phyloP scores from a whole-genome alignment of 371 early-diverging fungal species.

The Nematocida sp. region DNA sequence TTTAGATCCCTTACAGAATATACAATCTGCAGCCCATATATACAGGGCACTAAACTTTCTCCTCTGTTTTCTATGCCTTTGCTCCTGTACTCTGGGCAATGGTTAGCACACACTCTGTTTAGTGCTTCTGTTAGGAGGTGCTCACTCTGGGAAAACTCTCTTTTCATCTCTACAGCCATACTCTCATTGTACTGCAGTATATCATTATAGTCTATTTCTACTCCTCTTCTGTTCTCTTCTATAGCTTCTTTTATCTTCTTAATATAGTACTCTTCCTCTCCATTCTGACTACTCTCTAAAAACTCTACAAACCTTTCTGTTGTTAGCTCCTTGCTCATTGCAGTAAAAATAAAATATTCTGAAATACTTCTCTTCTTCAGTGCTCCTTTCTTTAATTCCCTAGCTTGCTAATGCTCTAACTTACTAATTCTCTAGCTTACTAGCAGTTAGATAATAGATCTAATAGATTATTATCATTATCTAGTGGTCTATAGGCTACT shows the following conservation, averaged over 20 bases:
- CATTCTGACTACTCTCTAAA: neutral
- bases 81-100: constrained; percentile 36
- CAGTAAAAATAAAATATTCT: neutral
- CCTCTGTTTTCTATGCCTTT: constrained; percentile 13
- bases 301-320: neutral
- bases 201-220: constrained; percentile 22
- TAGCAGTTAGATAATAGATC: too few relatives aligned
- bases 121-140: constrained; percentile 1
- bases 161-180: constrained; percentile 19
- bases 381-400: too few relatives aligned
- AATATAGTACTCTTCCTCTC: constrained; percentile 12
- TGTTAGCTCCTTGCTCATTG: neutral
- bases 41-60: constrained; percentile 43
- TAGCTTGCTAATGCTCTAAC: too few relatives aligned
- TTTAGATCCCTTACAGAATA: constrained; percentile 71
- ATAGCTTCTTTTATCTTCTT: constrained; percentile 39
- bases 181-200: constrained; percentile 13
- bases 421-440: too few relatives aligned
- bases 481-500: too few relatives aligned
- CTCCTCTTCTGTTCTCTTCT: constrained; percentile 48
- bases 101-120: constrained; percentile 19
- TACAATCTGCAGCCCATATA: constrained; percentile 45
- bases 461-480: too few relatives aligned
- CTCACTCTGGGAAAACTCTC: constrained; percentile 6
- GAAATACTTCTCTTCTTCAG: neutral